Evolutionary conservation across 345 rosid species (phyloP).

Genomic region (Geranium brycei): DNA sequence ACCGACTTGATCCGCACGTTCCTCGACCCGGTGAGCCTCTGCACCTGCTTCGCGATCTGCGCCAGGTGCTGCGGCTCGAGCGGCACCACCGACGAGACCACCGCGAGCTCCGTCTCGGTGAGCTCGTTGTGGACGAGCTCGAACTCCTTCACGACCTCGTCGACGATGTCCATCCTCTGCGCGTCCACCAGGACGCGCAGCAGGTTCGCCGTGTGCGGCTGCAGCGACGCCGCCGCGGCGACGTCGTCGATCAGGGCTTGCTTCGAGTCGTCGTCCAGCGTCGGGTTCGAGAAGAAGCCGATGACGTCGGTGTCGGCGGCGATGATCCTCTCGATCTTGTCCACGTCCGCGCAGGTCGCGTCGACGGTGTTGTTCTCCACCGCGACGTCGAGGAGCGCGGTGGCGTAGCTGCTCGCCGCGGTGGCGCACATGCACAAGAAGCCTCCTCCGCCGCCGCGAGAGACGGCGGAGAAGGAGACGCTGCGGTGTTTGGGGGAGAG

Average conservation of each 20-base stretch:
- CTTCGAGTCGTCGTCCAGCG: conserved; percentile 35
- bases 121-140: conserved; percentile 52
- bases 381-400: conserved; percentile 67
- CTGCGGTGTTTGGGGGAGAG: conserved; percentile 20
- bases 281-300: conserved; percentile 58
- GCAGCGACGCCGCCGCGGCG: conserved; percentile 31
- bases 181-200: conserved; percentile 57
- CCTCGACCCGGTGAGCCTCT: conserved; percentile 74
- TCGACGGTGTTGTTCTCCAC: conserved; percentile 49
- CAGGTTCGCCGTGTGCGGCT: conserved; percentile 50
- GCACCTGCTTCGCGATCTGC: conserved; percentile 86
- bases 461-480: conserved; percentile 33
- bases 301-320: conserved; percentile 25
- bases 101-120: conserved; percentile 64
- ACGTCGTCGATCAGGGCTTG: conserved; percentile 47
- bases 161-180: conserved; percentile 39
- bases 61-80: conserved; percentile 68
- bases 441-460: conserved; percentile 21
- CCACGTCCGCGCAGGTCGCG: conserved; percentile 55
- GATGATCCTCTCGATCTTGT: conserved; percentile 59
- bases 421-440: conserved; percentile 42
- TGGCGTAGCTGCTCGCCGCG: conserved; percentile 62
- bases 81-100: conserved; percentile 71
- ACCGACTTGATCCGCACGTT: conserved; percentile 77
- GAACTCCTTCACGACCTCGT: conserved; percentile 65